These are phyloP conservation scores for Periconia sp. DNA, from an alignment of 2,329 filamentous ascomycete species.

Conservation along the genomic window DNA sequence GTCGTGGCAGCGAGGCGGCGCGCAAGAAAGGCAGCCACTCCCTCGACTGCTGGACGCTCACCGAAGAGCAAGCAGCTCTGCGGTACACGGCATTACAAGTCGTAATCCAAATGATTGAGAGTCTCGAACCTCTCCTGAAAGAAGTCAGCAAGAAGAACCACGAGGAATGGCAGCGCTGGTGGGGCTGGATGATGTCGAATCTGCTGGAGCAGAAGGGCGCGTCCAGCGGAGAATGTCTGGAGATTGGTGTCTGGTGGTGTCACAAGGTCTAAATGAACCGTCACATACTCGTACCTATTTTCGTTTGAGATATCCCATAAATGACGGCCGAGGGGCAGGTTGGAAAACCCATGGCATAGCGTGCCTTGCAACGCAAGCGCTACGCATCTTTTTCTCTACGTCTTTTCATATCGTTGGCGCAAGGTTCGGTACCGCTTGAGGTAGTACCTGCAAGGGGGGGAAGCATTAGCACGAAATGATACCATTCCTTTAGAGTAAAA, in stretches of 20 bases:
- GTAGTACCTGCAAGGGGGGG: slow-evolving; percentile 70
- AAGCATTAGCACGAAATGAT: slow-evolving; percentile 8
- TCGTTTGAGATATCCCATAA: slow-evolving; percentile 32
- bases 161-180: slow-evolving; percentile 93
- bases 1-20: slow-evolving; percentile 62
- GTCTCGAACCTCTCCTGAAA: slow-evolving; percentile 80
- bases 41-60: slow-evolving; percentile 60
- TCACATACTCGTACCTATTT: slow-evolving; percentile 25
- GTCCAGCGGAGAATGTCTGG: slow-evolving; percentile 82
- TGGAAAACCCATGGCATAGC: no score
- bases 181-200: slow-evolving; percentile 84
- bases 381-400: slow-evolving; percentile 18
- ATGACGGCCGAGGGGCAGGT: slow-evolving; percentile 16
- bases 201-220: slow-evolving; percentile 80
- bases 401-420: slow-evolving; percentile 75
- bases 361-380: no score
- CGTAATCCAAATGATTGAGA: slow-evolving; percentile 82
- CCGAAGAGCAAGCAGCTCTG: slow-evolving; percentile 73
- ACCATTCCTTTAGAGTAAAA: not conserved
- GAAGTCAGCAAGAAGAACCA: slow-evolving; percentile 85
- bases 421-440: slow-evolving; percentile 88
- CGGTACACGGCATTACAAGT: slow-evolving; percentile 81
- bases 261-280: slow-evolving; percentile 59
- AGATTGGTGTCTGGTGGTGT: slow-evolving; percentile 70
- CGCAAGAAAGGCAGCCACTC: slow-evolving; percentile 40